Base-by-base conservation (phyloP, 176 grass and related monocot genomes). In the Pontederia paniculata region DNA sequence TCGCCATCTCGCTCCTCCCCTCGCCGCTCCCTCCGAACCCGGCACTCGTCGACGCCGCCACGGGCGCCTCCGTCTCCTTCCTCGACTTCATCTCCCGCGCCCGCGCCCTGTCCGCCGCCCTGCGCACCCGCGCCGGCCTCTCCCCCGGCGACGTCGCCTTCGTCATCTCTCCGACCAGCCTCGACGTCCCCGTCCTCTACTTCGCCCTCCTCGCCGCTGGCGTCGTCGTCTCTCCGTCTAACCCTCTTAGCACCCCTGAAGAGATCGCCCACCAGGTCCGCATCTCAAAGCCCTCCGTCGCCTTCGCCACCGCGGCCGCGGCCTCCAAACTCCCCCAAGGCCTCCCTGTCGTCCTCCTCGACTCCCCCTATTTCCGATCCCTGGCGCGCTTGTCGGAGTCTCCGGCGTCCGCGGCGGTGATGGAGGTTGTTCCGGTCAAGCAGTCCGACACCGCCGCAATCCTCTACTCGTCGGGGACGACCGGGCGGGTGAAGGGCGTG, bases 391-490 rank as follows among this genome's bases (percentile, higher is more conserved):
- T 17, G 60, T 68, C 10, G 58, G 58, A 11, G 52, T 59, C 21
- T 51, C 44, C 0, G 45, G 8, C 13, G n/a, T 9, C 16, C 12
- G 48, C 69, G 1, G 68, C 68, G 53, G 31, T 68, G 20, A 75
- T 74, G 17, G 71, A 69, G 17, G 21, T 66, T 11, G 81, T 77
- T 25, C 71, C 69, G 25, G 77, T 89, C 50, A 69, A 47, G 73
- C 89, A 95, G 69, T 95, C 89, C 9, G 73, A 95, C 58, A 73
- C 85, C 31, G 81, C 82, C 50, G 78, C 73, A 28, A 84, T 95
- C 44, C 66, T 89, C 0, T 95, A 95, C 81, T 89, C 81, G 5
- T 95, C 89, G 0, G 89, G 89, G 28, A 95, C 89, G 4, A 95
- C 89, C 15, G 89, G 89, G 0, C 73, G 70, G 17, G 76, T 89